These are phyloP conservation scores for Stromatinia cepivora DNA, from an alignment of 2,329 filamentous ascomycete genomes.

Conservation along the genomic window DNA sequence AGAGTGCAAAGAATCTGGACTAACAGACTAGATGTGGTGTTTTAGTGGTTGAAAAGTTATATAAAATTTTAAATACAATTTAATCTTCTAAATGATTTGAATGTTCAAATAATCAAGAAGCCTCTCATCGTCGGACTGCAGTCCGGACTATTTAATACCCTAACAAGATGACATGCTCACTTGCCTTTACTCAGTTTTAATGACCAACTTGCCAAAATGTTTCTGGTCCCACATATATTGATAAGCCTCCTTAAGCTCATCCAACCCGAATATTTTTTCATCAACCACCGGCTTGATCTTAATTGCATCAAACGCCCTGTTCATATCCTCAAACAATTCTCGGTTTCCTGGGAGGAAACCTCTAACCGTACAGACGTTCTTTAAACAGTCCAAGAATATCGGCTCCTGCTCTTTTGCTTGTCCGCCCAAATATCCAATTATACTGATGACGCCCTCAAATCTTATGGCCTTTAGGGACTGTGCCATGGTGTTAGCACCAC, in stretches of 20 bases:
- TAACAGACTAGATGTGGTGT: too few relatives aligned
- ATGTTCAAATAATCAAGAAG: too few relatives aligned
- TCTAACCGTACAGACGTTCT: conserved; percentile 46
- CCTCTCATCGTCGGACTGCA: too few relatives aligned
- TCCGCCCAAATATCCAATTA: conserved; percentile 44
- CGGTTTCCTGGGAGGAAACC: conserved; percentile 51
- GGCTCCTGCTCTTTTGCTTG: conserved; percentile 31
- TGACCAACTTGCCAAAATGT: conserved; percentile 25
- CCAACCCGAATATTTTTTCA: conserved; percentile 47
- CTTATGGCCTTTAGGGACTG: conserved; percentile 46
- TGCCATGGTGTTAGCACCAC: conserved; percentile 44
- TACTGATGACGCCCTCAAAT: conserved; percentile 45
- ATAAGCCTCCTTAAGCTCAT: conserved; percentile 49
- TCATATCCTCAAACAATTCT: conserved; percentile 53
- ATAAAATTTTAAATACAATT: too few relatives aligned
- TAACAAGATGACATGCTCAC: not conserved
- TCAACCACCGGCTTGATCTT: conserved; percentile 51
- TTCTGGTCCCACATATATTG: conserved; percentile 53
- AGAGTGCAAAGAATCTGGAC: too few relatives aligned
- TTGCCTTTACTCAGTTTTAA: conserved; percentile 19
- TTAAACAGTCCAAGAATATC: conserved; percentile 40
- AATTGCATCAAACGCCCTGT: conserved; percentile 50
- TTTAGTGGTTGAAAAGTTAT: too few relatives aligned
- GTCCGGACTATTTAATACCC: too few relatives aligned
- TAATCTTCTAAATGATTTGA: too few relatives aligned